These are phyloP conservation scores for Pholiota adiposa DNA, from an alignment of 1,284 basidiomycete species.

Conservation along the genomic window DNA sequence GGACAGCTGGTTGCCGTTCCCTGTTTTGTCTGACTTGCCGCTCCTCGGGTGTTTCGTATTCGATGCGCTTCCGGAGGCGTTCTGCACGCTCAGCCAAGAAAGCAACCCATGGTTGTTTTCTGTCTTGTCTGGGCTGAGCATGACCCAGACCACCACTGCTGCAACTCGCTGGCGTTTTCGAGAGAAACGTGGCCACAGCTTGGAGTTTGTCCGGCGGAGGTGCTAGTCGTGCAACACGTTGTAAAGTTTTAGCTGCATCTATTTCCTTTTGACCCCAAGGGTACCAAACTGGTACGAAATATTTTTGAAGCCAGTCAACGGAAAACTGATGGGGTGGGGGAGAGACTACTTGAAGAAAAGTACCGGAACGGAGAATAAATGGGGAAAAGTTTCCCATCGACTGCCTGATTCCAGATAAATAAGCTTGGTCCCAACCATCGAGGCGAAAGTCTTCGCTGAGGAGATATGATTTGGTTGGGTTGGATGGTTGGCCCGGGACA, in stretches of 20 bases:
- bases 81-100: background rate
- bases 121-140: background rate
- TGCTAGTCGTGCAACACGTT: background rate
- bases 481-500: background rate
- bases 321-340: background rate
- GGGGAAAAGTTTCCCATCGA: background rate
- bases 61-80: background rate
- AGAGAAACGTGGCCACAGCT: background rate
- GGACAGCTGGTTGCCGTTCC: background rate
- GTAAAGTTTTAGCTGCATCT: background rate
- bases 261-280: background rate
- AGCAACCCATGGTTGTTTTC: background rate
- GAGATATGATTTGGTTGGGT: background rate
- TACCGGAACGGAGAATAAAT: background rate
- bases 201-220: background rate
- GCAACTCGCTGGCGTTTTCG: background rate
- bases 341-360: background rate
- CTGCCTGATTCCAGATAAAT: background rate
- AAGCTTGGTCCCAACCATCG: background rate
- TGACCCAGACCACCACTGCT: too few relatives aligned
- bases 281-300: conserved; percentile 1
- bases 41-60: background rate
- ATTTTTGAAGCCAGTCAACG: background rate
- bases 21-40: background rate
- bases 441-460: background rate